Evolutionary conservation across 176 grass and related monocot species (phyloP).

Genomic region (Aegilops speltoides): DNA sequence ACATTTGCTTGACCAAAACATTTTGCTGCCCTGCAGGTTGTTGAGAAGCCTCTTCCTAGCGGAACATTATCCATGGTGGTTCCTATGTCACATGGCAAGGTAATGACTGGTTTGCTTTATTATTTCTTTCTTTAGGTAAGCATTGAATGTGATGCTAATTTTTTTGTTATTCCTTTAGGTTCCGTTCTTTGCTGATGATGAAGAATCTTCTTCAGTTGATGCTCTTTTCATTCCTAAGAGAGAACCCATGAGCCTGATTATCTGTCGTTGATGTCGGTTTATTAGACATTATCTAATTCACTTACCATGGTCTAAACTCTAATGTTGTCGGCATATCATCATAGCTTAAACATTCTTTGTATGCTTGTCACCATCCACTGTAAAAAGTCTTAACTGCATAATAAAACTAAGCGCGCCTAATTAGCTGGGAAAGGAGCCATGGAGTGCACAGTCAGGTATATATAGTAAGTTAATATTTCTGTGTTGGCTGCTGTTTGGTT

Average conservation of each 20-base stretch:
- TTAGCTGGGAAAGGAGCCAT: neutral
- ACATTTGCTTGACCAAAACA: neutral
- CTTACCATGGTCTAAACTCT: neutral
- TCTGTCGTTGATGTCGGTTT: neutral
- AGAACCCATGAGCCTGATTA: constrained; percentile 80
- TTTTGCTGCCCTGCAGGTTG: constrained; percentile 61
- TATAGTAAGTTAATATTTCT: neutral
- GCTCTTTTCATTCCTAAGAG: constrained; percentile 82
- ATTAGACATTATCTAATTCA: neutral
- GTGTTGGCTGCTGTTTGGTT: neutral
- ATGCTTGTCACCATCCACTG: neutral
- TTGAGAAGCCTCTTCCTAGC: constrained; percentile 66
- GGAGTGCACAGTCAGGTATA: neutral
- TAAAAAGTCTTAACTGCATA: neutral
- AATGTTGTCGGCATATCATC: neutral
- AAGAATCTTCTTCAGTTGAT: constrained; percentile 68
- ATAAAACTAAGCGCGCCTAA: neutral
- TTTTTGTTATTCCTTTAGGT: constrained; percentile 15
- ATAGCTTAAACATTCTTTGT: neutral
- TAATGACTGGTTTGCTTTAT: neutral
- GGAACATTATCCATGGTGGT: constrained; percentile 61
- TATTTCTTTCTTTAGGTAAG: neutral
- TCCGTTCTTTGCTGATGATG: constrained; percentile 73
- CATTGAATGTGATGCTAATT: neutral
- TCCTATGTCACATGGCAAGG: constrained; percentile 84